These are phyloP conservation scores for Verticillium nubilum DNA, from an alignment of 2,329 filamentous ascomycete species.

Conservation along the genomic window DNA sequence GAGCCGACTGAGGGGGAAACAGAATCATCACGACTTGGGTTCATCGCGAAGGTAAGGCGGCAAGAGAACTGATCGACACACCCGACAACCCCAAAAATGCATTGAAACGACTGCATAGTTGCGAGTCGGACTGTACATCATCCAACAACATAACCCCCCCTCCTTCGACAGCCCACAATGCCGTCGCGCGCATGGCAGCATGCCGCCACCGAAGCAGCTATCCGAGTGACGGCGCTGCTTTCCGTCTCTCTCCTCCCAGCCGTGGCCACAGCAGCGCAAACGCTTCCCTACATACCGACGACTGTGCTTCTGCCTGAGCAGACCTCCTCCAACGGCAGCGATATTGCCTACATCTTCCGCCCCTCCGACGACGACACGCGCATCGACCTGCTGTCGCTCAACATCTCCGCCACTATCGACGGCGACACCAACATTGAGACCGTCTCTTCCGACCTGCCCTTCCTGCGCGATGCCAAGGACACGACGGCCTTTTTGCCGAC, in stretches of 20 bases:
- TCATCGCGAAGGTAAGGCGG: neutral
- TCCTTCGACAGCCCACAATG: neutral
- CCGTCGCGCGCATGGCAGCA: neutral
- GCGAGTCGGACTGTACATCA: neutral
- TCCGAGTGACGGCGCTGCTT: slow-evolving; percentile 7
- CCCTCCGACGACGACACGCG: slow-evolving; percentile 37
- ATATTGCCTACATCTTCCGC: slow-evolving; percentile 65
- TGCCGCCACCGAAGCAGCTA: neutral
- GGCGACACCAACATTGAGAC: slow-evolving; percentile 40
- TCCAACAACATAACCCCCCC: neutral
- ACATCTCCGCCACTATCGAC: slow-evolving; percentile 55
- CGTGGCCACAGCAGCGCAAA: slow-evolving; percentile 28
- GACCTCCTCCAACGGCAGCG: slow-evolving; percentile 34
- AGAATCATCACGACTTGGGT: no score
- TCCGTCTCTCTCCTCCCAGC: neutral
- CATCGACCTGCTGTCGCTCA: slow-evolving; percentile 56
- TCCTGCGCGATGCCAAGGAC: slow-evolving; percentile 43
- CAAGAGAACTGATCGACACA: neutral
- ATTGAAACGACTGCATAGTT: neutral
- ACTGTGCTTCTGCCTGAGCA: slow-evolving; percentile 56
- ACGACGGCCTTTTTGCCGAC: slow-evolving; percentile 61
- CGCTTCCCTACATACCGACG: slow-evolving; percentile 73
- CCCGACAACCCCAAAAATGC: neutral
- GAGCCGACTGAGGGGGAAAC: neutral
- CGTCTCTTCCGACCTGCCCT: slow-evolving; percentile 56